Evolutionary conservation across 2,329 filamentous ascomycete genomes (phyloP).

Genomic region (Juglanconis oblonga): DNA sequence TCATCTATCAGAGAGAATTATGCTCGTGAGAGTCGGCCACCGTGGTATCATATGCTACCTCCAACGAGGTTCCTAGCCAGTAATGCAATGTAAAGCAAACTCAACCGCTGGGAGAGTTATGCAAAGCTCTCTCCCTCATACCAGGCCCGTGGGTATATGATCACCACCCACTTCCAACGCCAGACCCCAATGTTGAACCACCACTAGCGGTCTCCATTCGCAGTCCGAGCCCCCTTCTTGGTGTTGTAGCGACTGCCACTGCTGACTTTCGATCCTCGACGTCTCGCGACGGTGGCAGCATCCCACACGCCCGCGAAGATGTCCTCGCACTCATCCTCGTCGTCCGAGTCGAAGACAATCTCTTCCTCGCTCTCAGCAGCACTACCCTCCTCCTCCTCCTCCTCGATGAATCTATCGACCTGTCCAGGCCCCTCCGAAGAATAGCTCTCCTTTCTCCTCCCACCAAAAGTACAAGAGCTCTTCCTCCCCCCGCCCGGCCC

Average conservation of each 20-base stretch:
- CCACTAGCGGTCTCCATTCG: conserved; percentile 4
- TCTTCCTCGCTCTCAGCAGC: conserved; percentile 25
- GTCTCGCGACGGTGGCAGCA: conserved; percentile 45
- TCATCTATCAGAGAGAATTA: neutral
- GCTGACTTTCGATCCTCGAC: conserved; percentile 38
- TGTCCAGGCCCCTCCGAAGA: conserved; percentile 6
- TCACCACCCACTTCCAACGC: neutral
- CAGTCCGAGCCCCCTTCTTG: neutral
- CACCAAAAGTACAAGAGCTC: conserved; percentile 16
- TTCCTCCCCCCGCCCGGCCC: conserved; percentile 7
- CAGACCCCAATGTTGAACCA: neutral
- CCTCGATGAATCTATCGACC: conserved; percentile 8
- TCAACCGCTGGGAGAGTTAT: neutral
- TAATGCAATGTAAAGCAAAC: neutral
- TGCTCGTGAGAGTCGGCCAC: neutral
- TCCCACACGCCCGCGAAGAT: conserved; percentile 63
- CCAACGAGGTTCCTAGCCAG: neutral
- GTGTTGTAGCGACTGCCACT: neutral
- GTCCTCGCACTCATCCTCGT: conserved; percentile 66
- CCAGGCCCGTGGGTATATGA: neutral
- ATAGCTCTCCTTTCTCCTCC: conserved; percentile 12
- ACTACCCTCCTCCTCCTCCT: conserved; percentile 20
- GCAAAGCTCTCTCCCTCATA: neutral
- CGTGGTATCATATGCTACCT: neutral
- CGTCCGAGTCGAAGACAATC: conserved; percentile 59